Evolutionary conservation across 2,329 filamentous ascomycete species (phyloP).

Genomic region (Cladosporium sphaerospermum): DNA sequence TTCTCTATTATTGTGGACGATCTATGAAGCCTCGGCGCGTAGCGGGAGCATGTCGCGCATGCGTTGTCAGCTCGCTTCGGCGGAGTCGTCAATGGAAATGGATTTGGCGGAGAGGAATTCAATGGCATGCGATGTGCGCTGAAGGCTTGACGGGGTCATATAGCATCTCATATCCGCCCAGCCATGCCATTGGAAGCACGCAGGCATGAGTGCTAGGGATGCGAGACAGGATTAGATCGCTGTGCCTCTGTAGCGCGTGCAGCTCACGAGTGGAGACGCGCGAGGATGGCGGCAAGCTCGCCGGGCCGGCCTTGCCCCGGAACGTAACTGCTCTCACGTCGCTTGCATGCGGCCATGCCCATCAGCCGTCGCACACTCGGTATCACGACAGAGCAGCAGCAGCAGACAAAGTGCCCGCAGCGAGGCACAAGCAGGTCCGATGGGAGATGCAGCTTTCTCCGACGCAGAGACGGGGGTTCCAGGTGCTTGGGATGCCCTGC

Average conservation of each 20-base stretch:
- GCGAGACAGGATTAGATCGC: too few relatives aligned
- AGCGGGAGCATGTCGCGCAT: too few relatives aligned
- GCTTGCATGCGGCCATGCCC: conserved; percentile 10
- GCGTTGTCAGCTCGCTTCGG: too few relatives aligned
- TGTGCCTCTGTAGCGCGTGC: too few relatives aligned
- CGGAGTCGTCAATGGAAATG: too few relatives aligned
- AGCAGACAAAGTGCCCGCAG: neutral
- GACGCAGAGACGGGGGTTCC: conserved; percentile 5
- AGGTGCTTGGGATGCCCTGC: neutral
- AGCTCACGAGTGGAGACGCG: neutral
- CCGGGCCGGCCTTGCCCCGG: conserved; percentile 8
- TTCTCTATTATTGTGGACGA: too few relatives aligned
- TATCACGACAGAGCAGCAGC: conserved; percentile 4
- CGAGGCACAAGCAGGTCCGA: neutral
- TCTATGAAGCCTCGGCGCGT: too few relatives aligned
- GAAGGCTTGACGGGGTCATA: too few relatives aligned
- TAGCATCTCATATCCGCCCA: too few relatives aligned
- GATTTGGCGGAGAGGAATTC: too few relatives aligned
- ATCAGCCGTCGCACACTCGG: conserved; percentile 2
- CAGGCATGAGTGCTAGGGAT: too few relatives aligned
- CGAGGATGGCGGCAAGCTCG: neutral
- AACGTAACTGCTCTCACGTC: conserved; percentile 1
- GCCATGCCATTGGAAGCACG: neutral
- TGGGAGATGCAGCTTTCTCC: neutral
- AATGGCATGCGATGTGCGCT: too few relatives aligned